These are phyloP conservation scores for Hygrophoropsis aurantiaca DNA, from an alignment of 768 basidiomycete genomes.

Conservation along the genomic window DNA sequence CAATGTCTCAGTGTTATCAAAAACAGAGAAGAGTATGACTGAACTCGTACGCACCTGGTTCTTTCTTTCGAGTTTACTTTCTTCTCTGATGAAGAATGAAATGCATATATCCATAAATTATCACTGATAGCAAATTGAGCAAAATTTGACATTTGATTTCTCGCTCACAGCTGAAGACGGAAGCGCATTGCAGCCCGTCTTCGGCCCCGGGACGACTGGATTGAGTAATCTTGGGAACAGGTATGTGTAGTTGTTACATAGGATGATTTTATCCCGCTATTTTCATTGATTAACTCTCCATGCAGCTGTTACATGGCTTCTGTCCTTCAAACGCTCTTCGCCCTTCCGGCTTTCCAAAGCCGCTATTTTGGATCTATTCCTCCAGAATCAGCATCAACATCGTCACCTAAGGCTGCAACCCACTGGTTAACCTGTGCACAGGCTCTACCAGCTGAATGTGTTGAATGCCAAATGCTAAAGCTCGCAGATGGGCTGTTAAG, in stretches of 20 bases:
- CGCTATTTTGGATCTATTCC: slow-evolving; percentile 54
- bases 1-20: slow-evolving; percentile 74
- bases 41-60: slow-evolving; percentile 86
- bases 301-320: slow-evolving; percentile 98
- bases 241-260: slow-evolving; percentile 32
- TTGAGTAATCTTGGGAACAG: slow-evolving; percentile 92
- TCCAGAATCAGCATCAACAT: slow-evolving; percentile 7
- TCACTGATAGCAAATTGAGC: slow-evolving; percentile 80
- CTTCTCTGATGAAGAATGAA: too few relatives aligned
- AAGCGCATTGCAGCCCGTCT: slow-evolving; percentile 82
- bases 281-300: background rate
- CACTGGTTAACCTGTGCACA: slow-evolving; percentile 69
- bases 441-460: slow-evolving; percentile 73
- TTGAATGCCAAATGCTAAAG: slow-evolving; percentile 96
- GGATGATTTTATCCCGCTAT: background rate
- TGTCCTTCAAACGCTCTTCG: slow-evolving; percentile 82
- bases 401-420: slow-evolving; percentile 31
- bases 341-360: slow-evolving; percentile 71
- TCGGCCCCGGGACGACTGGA: slow-evolving; percentile 87
- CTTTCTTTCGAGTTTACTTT: too few relatives aligned
- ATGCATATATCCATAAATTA: too few relatives aligned
- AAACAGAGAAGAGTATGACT: slow-evolving; percentile 96
- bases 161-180: slow-evolving; percentile 86
- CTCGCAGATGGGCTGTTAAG: slow-evolving; percentile 90
- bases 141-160: slow-evolving; percentile 94